Conservation (phyloP, 176 grass and related monocot species). For the Cocos nucifera region DNA sequence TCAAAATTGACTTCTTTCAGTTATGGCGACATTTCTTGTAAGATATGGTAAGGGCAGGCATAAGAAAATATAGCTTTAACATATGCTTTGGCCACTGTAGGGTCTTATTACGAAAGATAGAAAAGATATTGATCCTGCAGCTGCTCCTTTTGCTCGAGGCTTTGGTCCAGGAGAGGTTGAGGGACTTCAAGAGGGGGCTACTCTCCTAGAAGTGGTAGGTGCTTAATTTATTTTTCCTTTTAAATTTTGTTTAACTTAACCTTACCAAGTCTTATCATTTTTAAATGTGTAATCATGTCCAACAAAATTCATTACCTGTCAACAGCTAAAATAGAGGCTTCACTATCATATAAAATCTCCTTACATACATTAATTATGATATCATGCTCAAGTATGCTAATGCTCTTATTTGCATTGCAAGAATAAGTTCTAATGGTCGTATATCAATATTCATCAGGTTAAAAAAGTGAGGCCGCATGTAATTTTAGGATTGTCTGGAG, state of each 20-base stretch:
- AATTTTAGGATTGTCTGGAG: slow-evolving; percentile 95
- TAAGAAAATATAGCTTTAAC: not conserved
- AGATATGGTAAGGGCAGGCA: no score
- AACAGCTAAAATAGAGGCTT: no score
- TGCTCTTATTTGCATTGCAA: slow-evolving; percentile 5
- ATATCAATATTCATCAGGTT: slow-evolving; percentile 47
- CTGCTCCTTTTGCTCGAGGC: slow-evolving; percentile 81
- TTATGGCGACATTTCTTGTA: no score
- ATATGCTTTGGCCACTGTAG: slow-evolving; percentile 17
- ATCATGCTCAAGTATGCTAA: no score
- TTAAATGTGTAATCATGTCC: no score
- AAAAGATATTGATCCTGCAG: slow-evolving; percentile 61
- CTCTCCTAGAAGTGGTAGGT: slow-evolving; percentile 87
- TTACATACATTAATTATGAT: no score
- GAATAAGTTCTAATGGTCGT: slow-evolving; percentile 7
- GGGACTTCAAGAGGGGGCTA: slow-evolving; percentile 79
- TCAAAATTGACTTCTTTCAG: no score
- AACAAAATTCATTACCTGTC: no score
- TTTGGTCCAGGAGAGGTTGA: slow-evolving; percentile 55
- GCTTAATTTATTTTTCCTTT: slow-evolving; percentile 3
- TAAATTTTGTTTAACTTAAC: not conserved
- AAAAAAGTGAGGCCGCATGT: slow-evolving; percentile 93
- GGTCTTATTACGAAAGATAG: slow-evolving; percentile 84
- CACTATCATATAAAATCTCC: no score
- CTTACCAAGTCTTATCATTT: no score